Base-by-base conservation (phyloP, 164 flowering plant genomes). In the Umbilicus rupestris region DNA sequence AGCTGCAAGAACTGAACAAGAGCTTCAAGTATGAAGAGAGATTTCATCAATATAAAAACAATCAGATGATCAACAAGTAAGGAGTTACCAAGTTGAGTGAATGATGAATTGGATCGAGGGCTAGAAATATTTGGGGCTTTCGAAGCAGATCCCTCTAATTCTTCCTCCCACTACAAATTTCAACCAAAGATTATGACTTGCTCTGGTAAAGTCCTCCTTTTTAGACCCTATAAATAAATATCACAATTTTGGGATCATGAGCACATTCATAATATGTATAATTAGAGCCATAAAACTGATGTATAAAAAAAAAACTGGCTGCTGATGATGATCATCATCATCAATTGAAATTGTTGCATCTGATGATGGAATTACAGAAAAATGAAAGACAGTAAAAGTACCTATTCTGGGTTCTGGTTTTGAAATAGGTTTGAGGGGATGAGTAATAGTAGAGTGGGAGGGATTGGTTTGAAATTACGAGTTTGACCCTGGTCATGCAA, bases 101-200 rank as follows among this genome's bases (percentile, higher is more conserved):
- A 33, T 17, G 46, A 31, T n/a, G 52, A 44, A 57, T 19, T n/a
- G 33, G 58, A 46, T 39, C 30, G 55, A 49, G 24, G 49, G 62
- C 12, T 33, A 42, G 62, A 30, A 55, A 20, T 24, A 20, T 63
- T 42, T 49, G 59, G 72, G 58, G 64, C 16, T 52, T 52, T 28
- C 31, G 14, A 52, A 52, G 30, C 31, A 52, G 28, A 52, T 24
- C 17, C 59, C 59, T 52, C 20, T 22, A 6, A 26, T 24, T 52
- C 1, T 52, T 52, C 59, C 59, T 26, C 59, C 59, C 55, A 49
- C 55, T 49, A 20, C 10, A 49, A n/a, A 1, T 52, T 26, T 26
- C 59, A 52, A 52, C 59, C 30, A 52, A 52, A 52, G 31, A 52
- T 52, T 52, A 24, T 52, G 59, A 52, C 31, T 52, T 19, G 11